Conservation (phyloP, 805 yeast genomes). For the Spathaspora arborariae region DNA sequence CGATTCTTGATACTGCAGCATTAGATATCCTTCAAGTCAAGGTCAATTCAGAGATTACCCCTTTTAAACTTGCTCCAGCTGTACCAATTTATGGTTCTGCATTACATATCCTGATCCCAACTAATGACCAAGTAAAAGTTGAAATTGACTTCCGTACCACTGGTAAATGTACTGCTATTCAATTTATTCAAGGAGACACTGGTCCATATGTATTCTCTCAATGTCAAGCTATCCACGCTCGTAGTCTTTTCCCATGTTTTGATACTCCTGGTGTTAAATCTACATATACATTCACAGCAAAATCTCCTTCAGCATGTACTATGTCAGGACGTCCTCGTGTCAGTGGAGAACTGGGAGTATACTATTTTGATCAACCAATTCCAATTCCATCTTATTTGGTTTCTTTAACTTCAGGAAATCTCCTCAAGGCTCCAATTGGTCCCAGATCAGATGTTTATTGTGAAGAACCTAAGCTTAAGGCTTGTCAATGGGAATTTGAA, state of each 20-base stretch:
- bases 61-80: constrained; percentile 11
- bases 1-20: constrained; percentile 26
- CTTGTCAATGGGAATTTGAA: constrained; percentile 34
- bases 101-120: constrained; percentile 15
- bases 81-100: constrained; percentile 23
- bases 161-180: constrained; percentile 29
- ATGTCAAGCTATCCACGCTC: constrained; percentile 34
- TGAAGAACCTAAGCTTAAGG: constrained; percentile 22
- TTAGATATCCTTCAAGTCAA: constrained; percentile 16
- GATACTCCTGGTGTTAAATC: constrained; percentile 34
- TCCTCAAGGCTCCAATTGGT: constrained; percentile 27
- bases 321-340: constrained; percentile 26
- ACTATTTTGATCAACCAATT: constrained; percentile 28
- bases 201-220: constrained; percentile 35
- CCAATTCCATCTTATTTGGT: constrained; percentile 35
- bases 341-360: constrained; percentile 10
- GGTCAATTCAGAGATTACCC: constrained; percentile 16
- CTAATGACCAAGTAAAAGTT: constrained; percentile 9
- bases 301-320: constrained; percentile 21
- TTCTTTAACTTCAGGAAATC: constrained; percentile 31
- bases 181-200: constrained; percentile 30
- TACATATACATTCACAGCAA: constrained; percentile 21
- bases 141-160: constrained; percentile 24
- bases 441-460: constrained; percentile 31
- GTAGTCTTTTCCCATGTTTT: constrained; percentile 34